Percentiles rank a stretch among this genome's conserved stretches.
phyloP scores from a whole-genome alignment of 2,329 filamentous ascomycete species.

The Fusarium sp. region DNA sequence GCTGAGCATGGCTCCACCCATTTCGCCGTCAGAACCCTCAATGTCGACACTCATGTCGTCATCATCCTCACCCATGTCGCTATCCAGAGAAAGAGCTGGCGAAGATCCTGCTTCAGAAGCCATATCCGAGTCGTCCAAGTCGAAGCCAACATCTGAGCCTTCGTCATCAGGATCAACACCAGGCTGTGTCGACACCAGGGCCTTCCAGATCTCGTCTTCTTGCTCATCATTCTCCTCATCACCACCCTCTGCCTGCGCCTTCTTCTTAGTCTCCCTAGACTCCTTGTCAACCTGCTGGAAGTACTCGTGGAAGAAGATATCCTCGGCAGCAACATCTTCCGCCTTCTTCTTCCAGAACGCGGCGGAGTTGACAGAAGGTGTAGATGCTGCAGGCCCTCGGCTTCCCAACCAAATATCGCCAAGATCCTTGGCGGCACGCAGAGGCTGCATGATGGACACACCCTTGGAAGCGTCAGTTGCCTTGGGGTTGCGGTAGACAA shows the following conservation, averaged over 20 bases:
- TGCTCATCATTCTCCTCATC: constrained; percentile 67
- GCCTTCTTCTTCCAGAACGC: constrained; percentile 91
- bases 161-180: constrained; percentile 65
- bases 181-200: constrained; percentile 83
- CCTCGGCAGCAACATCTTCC: constrained; percentile 89
- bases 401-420: constrained; percentile 69
- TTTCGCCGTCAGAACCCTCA: constrained; percentile 57
- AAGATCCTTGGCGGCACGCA: constrained; percentile 65
- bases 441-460: constrained; percentile 95
- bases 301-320: constrained; percentile 99
- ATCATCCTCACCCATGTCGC: constrained; percentile 61
- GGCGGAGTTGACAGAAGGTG: constrained; percentile 79
- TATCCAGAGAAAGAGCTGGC: constrained; percentile 53
- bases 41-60: constrained; percentile 56
- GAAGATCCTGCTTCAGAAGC: constrained; percentile 61
- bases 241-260: constrained; percentile 56
- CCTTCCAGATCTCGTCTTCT: constrained; percentile 92
- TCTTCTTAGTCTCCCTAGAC: constrained; percentile 65
- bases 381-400: constrained; percentile 56
- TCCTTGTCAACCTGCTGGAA: constrained; percentile 81
- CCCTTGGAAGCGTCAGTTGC: constrained; percentile 76
- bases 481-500: constrained; percentile 97
- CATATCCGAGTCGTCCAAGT: constrained; percentile 63
- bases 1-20: constrained; percentile 56
- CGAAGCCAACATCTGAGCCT: constrained; percentile 64